Percentiles rank a stretch among this genome's conserved stretches.
These are phyloP conservation scores for Fusarium pseudoanthophilum DNA, from an alignment of 2,329 filamentous ascomycete genomes.

Conservation along the genomic window DNA sequence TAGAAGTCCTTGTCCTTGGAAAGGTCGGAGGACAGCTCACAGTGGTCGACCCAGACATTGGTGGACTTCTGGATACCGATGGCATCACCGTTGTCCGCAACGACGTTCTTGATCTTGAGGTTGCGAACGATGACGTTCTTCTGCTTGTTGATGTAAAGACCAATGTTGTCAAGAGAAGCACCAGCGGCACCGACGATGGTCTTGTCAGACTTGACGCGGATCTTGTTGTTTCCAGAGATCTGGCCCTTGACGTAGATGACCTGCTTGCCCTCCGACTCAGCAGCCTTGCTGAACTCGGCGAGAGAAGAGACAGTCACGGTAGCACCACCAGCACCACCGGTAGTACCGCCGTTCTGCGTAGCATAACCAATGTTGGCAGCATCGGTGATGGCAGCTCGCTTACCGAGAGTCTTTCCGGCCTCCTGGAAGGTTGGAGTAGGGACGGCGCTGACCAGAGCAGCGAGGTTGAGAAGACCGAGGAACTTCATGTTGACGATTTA, in stretches of 20 bases:
- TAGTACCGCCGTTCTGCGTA: slow-evolving; percentile 55
- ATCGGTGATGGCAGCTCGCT: slow-evolving; percentile 52
- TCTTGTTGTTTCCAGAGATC: slow-evolving; percentile 53
- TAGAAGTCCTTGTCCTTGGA: slow-evolving; percentile 75
- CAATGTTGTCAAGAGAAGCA: slow-evolving; percentile 57
- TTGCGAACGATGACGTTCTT: slow-evolving; percentile 72
- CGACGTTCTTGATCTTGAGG: slow-evolving; percentile 66
- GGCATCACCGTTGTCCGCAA: slow-evolving; percentile 66
- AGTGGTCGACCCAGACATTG: slow-evolving; percentile 76
- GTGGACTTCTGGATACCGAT: slow-evolving; percentile 66
- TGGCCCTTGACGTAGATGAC: slow-evolving; percentile 56
- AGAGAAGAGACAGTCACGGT: slow-evolving; percentile 58
- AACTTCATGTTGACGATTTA: slow-evolving; percentile 47
- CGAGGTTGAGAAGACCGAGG: slow-evolving; percentile 46
- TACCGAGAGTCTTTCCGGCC: slow-evolving; percentile 44
- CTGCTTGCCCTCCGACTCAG: slow-evolving; percentile 55
- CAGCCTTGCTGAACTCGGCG: slow-evolving; percentile 58
- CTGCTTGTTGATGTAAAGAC: slow-evolving; percentile 62
- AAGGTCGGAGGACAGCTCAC: slow-evolving; percentile 69
- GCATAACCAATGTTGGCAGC: slow-evolving; percentile 52
- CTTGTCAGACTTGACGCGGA: slow-evolving; percentile 58
- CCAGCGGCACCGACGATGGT: slow-evolving; percentile 56
- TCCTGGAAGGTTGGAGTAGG: slow-evolving; percentile 47
- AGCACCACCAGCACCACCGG: slow-evolving; percentile 61
- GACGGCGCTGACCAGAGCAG: slow-evolving; percentile 46